A percentile compares a stretch with the other conserved stretches of the same genome.
phyloP scores from a whole-genome alignment of 306 rosid species.

The Vigna mungo region DNA sequence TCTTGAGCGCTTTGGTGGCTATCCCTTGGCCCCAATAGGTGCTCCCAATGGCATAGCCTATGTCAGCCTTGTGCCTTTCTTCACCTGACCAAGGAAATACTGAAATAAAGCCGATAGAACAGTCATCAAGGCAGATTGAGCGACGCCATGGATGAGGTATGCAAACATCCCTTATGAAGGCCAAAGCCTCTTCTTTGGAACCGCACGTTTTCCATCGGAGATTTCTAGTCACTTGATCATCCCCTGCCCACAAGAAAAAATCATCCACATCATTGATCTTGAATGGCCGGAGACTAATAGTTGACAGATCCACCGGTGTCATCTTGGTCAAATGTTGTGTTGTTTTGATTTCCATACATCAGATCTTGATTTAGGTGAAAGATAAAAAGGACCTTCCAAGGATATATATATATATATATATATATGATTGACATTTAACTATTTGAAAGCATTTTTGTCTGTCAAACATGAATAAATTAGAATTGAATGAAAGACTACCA shows the following conservation, averaged over 20 bases:
- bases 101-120: slow-evolving; percentile 56
- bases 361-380: too few relatives aligned
- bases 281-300: slow-evolving; percentile 58
- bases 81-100: slow-evolving; percentile 51
- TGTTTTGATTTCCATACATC: too few relatives aligned
- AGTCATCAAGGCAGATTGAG: slow-evolving; percentile 60
- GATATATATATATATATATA: too few relatives aligned
- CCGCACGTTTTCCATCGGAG: slow-evolving; percentile 48
- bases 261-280: slow-evolving; percentile 60
- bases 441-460: too few relatives aligned
- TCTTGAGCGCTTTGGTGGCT: slow-evolving; percentile 54
- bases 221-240: slow-evolving; percentile 51
- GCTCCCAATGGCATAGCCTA: slow-evolving; percentile 57
- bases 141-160: slow-evolving; percentile 73
- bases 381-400: too few relatives aligned
- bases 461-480: too few relatives aligned
- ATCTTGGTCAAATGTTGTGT: not conserved
- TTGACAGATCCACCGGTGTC: slow-evolving; percentile 44
- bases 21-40: slow-evolving; percentile 67
- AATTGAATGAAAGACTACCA: too few relatives aligned
- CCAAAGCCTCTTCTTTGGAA: slow-evolving; percentile 60
- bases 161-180: slow-evolving; percentile 63
- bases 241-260: slow-evolving; percentile 68
- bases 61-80: slow-evolving; percentile 57
- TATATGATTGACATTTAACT: too few relatives aligned